These are phyloP conservation scores for Spiraea crenata DNA, from an alignment of 331 rosid species.

Conservation along the genomic window DNA sequence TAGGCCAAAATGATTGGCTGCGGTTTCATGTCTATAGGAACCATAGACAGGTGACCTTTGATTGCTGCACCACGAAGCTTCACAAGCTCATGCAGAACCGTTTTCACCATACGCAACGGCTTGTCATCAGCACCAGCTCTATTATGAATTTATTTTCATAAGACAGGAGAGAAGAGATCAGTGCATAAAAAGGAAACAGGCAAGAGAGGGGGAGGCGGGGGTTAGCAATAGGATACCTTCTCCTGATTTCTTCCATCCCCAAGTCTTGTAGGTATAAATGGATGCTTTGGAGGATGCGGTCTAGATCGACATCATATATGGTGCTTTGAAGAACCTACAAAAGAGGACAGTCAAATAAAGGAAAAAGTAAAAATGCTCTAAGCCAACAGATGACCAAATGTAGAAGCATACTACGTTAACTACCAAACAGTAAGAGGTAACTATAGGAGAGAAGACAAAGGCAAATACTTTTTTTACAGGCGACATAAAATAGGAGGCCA, in stretches of 20 bases:
- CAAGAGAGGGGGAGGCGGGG: not conserved
- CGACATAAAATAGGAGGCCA: not conserved
- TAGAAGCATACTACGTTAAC: not conserved
- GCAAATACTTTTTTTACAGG: not conserved
- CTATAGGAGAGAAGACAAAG: not conserved
- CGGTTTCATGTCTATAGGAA: constrained; percentile 95
- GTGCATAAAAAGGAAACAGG: constrained; percentile 10
- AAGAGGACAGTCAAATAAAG: constrained; percentile 15
- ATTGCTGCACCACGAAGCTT: constrained; percentile 98
- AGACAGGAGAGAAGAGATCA: constrained; percentile 14
- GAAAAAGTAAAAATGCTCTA: not conserved
- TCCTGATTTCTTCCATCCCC: constrained; percentile 99
- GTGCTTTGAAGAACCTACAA: constrained; percentile 97
- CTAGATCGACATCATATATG: constrained; percentile 89
- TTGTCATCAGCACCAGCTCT: constrained; percentile 99
- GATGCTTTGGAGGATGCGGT: constrained; percentile 95
- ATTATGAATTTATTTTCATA: constrained; percentile 1
- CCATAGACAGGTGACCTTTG: constrained; percentile 98
- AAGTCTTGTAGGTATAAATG: constrained; percentile 93
- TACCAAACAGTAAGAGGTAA: not conserved
- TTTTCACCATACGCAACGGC: constrained; percentile 95
- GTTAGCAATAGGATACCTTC: constrained; percentile 51
- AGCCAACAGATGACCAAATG: not conserved
- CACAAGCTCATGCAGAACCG: constrained; percentile 97
- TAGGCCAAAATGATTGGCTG: constrained; percentile 98